Conservation (phyloP, 2,329 filamentous ascomycete genomes). For the Fusarium clavum region DNA sequence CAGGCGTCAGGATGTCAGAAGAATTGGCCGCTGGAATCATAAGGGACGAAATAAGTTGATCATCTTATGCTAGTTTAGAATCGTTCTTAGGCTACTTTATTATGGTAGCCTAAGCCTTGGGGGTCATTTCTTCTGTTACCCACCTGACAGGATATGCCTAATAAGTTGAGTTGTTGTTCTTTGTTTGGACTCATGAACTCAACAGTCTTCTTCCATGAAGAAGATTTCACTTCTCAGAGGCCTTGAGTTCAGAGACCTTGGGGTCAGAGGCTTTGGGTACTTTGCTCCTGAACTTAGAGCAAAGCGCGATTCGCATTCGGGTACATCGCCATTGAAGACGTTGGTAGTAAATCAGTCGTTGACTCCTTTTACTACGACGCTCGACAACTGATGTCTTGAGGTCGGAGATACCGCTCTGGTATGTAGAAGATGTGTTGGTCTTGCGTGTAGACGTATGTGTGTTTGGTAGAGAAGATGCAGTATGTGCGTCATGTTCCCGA, state of each 20-base stretch:
- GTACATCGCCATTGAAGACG: background rate
- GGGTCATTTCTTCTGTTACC: too few species aligned
- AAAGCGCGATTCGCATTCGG: background rate
- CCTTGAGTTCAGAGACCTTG: background rate
- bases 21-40: too few species aligned
- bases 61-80: too few species aligned
- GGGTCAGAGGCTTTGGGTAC: background rate
- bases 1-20: too few species aligned
- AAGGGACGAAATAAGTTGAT: too few species aligned
- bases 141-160: fast-evolving
- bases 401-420: background rate
- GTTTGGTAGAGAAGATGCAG: background rate
- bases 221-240: background rate
- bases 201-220: background rate
- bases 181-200: background rate
- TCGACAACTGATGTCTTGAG: background rate
- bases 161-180: background rate
- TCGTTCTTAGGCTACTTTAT: too few species aligned
- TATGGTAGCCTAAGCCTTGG: too few species aligned
- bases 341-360: background rate
- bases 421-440: background rate
- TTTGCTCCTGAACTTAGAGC: background rate
- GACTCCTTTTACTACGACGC: background rate
- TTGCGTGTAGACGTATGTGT: background rate
- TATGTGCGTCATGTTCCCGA: background rate